Evolutionary conservation across 1,284 basidiomycete genomes (phyloP), one percentile per base, ranked within the genome.

Genomic region (Trametes pubescens): DNA sequence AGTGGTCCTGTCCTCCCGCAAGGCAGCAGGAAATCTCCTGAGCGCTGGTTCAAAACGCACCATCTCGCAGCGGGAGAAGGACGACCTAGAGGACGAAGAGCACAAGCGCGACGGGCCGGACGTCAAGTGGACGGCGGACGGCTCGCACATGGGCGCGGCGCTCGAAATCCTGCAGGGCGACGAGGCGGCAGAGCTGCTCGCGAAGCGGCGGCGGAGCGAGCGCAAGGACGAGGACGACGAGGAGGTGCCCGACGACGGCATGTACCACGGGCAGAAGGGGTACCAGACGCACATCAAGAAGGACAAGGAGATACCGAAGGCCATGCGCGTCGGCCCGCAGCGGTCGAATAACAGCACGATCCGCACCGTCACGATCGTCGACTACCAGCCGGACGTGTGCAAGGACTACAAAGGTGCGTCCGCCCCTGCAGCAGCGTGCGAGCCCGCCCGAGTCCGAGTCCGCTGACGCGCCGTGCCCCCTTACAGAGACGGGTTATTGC

Each of bases 341-440:
- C 80, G 92, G 60, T 81, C 82, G 63, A 90, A 84, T 49, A 87
- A 88, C 9, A 91, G 82, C 72, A 98, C 97, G 63, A 96, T 99
- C 69, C 87, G 95, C 61, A 96, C 94, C 1, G 96, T 98, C 59
- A 99, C 97, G 0, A 90, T 99, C 61, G 86, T 95, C 55, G 98
- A 99, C 81, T 99, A 99, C 79, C 98, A 99, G 79, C 97, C 98
- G 3, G 97, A 99, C 74, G 94, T 99, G 22, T 99, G 98, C 80
- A 99, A 99, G 78, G 96, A 99, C 78, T 99, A 99, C 80, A 99
- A 98, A 88, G 94, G 93, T 93, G 68, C 64, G 86, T 81, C 40
- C 18, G 11, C 13, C 18, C 40, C 34, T n/a, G n/a, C n/a, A n/a
- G n/a, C n/a, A n/a, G 24, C 49, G 66, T 18, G 9, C 0, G 34